Percentiles rank a stretch among this genome's conserved stretches.
Evolutionary conservation across 2,329 filamentous ascomycete species (phyloP).

Genomic region (Alternaria sp.): DNA sequence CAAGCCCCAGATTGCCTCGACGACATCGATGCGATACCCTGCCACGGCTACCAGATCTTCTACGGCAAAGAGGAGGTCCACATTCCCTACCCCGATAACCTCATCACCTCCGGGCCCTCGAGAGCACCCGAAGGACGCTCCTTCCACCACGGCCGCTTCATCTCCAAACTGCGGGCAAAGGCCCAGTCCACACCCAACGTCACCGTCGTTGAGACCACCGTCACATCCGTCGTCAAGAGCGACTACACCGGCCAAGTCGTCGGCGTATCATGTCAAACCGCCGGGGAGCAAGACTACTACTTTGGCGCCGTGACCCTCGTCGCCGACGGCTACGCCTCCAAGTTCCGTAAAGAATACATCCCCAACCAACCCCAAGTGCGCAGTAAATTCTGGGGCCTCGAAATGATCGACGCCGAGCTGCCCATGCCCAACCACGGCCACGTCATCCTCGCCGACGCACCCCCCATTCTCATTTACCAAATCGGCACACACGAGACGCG

Average conservation of each 20-base stretch:
- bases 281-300: constrained; percentile 71
- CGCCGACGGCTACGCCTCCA: constrained; percentile 90
- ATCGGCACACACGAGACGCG: constrained; percentile 95
- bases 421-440: constrained; percentile 80
- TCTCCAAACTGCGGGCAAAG: constrained; percentile 77
- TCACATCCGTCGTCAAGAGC: constrained; percentile 74
- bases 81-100: constrained; percentile 78
- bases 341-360: constrained; percentile 84
- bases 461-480: constrained; percentile 91
- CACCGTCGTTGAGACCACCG: constrained; percentile 89
- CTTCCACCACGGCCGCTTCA: constrained; percentile 96
- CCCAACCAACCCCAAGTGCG: constrained; percentile 70
- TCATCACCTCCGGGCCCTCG: constrained; percentile 44
- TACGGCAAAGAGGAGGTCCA: constrained; percentile 76
- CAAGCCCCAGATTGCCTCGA: constrained; percentile 72
- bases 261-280: constrained; percentile 78
- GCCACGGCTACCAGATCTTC: constrained; percentile 85
- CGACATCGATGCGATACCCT: constrained; percentile 82
- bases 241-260: constrained; percentile 74
- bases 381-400: constrained; percentile 91
- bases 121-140: constrained; percentile 70
- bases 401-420: constrained; percentile 85
- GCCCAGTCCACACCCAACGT: constrained; percentile 81
- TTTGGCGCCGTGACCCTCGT: constrained; percentile 89
- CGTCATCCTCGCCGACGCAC: constrained; percentile 79